Conservation (phyloP, 2,329 filamentous ascomycete genomes). For the Calonectria pteridis region DNA sequence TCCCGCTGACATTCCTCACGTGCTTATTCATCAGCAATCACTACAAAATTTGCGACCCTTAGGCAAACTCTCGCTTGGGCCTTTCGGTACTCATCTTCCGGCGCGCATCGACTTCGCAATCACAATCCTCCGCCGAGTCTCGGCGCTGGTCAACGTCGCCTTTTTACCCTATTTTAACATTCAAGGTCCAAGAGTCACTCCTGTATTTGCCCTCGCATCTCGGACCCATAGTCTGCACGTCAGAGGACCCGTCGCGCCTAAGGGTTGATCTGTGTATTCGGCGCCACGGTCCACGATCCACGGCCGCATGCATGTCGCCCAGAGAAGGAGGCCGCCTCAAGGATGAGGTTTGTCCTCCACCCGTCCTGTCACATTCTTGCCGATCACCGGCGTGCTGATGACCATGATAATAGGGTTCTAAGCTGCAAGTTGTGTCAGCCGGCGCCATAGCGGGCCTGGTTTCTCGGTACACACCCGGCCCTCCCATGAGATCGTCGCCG, state of each 20-base stretch:
- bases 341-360: constrained; percentile 63
- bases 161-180: constrained; percentile 55
- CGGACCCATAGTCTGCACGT: not conserved
- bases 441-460: constrained; percentile 82
- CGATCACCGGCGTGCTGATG: constrained; percentile 21
- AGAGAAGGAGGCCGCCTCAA: constrained; percentile 60
- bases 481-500: not conserved
- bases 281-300: constrained; percentile 34
- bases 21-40: not conserved
- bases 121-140: constrained; percentile 28
- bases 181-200: not conserved
- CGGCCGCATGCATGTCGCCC: constrained; percentile 52
- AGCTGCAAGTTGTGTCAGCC: constrained; percentile 67
- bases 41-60: not conserved
- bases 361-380: not conserved
- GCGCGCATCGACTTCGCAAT: constrained; percentile 13
- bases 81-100: constrained; percentile 37
- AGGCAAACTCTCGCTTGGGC: not conserved
- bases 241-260: not conserved
- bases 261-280: constrained; percentile 36
- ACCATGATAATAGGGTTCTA: constrained; percentile 60
- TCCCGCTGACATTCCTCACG: constrained; percentile 3
- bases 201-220: not conserved
- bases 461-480: constrained; percentile 76
- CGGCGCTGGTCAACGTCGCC: constrained; percentile 28